These are phyloP conservation scores for Quercus glauca DNA, from an alignment of 306 rosid genomes.

Conservation along the genomic window DNA sequence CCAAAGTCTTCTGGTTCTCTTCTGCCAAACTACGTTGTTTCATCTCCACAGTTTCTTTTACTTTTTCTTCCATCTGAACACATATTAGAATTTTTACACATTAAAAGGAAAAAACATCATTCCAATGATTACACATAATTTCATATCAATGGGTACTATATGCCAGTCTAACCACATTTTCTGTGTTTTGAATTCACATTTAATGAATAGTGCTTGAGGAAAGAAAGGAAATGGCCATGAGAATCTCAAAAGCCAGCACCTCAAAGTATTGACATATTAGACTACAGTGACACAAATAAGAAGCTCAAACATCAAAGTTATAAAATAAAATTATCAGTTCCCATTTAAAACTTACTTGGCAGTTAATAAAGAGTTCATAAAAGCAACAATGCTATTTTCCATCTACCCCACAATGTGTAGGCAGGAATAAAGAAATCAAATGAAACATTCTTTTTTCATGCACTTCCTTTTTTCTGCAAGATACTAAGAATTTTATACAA, in stretches of 20 bases:
- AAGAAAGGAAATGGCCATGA: neutral
- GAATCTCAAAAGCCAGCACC: neutral
- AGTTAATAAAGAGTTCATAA: neutral
- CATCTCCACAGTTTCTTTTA: constrained; percentile 94
- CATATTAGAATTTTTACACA: constrained; percentile 18
- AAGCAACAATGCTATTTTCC: neutral
- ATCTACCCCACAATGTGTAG: neutral
- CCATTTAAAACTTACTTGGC: neutral
- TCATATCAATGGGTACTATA: neutral
- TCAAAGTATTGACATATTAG: neutral
- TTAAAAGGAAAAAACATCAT: constrained; percentile 21
- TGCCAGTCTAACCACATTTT: neutral
- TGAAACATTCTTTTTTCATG: neutral
- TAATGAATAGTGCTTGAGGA: neutral
- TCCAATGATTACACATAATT: neutral
- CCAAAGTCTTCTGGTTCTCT: constrained; percentile 92
- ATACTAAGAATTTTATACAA: neutral
- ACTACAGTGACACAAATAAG: neutral
- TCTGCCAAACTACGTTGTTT: constrained; percentile 97
- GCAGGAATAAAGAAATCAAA: neutral
- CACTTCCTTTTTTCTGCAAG: neutral
- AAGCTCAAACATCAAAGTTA: neutral
- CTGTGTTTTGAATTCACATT: neutral
- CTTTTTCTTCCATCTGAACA: constrained; percentile 91
- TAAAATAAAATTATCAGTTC: neutral